Percentiles rank a stretch among this genome's conserved stretches.
Evolutionary conservation across 495 filamentous ascomycete genomes (phyloP).

Genomic region (Annulohypoxylon moriforme): DNA sequence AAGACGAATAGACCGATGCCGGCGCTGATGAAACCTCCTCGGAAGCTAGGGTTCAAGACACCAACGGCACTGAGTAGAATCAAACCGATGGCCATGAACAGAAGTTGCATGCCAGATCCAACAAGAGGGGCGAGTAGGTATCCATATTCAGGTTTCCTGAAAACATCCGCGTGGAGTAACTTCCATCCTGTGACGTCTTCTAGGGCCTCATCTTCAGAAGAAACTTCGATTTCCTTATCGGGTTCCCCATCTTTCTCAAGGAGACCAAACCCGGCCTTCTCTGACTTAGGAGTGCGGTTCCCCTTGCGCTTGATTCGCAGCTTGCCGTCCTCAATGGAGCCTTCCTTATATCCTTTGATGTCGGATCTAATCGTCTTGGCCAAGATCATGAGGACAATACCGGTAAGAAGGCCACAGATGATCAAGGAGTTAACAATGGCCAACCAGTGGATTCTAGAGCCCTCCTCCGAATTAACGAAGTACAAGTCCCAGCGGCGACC

Average conservation of each 20-base stretch:
- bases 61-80: conserved; percentile 84
- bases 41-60: conserved; percentile 89
- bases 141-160: conserved; percentile 79
- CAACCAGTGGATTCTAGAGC: conserved; percentile 88
- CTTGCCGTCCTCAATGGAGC: conserved; percentile 74
- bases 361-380: conserved; percentile 84
- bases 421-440: conserved; percentile 92
- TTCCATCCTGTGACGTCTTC: conserved; percentile 96
- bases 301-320: conserved; percentile 60
- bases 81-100: conserved; percentile 86
- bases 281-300: conserved; percentile 57
- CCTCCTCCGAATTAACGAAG: conserved; percentile 90
- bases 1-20: conserved; percentile 88
- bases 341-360: conserved; percentile 77
- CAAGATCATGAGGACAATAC: conserved; percentile 87
- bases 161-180: conserved; percentile 93
- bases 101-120: conserved; percentile 88
- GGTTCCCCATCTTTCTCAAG: conserved; percentile 73
- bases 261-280: conserved; percentile 68
- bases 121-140: conserved; percentile 85
- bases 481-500: conserved; percentile 90
- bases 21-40: conserved; percentile 90
- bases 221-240: conserved; percentile 65
- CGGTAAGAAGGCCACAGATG: conserved; percentile 83
- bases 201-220: conserved; percentile 78